Evolutionary conservation across 495 filamentous ascomycete genomes (phyloP).

Genomic region (Apodospora peruviana): DNA sequence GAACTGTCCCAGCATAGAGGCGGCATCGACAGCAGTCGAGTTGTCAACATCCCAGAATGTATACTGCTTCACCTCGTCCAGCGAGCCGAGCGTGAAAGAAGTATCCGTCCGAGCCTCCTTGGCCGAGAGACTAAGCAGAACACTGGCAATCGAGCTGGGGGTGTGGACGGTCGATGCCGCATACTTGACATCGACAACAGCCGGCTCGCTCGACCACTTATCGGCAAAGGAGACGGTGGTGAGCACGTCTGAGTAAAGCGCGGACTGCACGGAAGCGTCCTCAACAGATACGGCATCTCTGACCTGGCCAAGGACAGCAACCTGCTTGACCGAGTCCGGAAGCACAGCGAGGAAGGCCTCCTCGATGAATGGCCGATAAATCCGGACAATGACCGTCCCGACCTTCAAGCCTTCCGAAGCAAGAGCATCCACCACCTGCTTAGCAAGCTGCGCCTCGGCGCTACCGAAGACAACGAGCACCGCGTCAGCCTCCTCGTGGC

Average conservation of each 20-base stretch:
- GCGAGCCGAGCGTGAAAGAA: slow-evolving; percentile 31
- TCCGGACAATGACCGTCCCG: slow-evolving; percentile 82
- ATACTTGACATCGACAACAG: slow-evolving; percentile 82
- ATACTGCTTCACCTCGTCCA: slow-evolving; percentile 65
- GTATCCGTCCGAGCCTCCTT: slow-evolving; percentile 52
- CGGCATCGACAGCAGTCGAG: slow-evolving; percentile 59
- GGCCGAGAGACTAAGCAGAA: slow-evolving; percentile 58
- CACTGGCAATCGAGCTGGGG: slow-evolving; percentile 54
- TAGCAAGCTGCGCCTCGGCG: slow-evolving; percentile 76
- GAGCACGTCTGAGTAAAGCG: slow-evolving; percentile 84
- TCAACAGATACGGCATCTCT: slow-evolving; percentile 45
- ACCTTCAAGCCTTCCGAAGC: slow-evolving; percentile 66
- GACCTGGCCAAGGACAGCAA: slow-evolving; percentile 65
- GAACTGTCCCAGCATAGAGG: slow-evolving; percentile 61
- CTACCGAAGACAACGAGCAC: slow-evolving; percentile 91
- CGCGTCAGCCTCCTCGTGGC: slow-evolving; percentile 67
- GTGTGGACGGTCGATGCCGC: slow-evolving; percentile 74
- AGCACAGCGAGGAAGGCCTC: slow-evolving; percentile 81
- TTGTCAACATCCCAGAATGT: slow-evolving; percentile 89
- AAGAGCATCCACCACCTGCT: slow-evolving; percentile 72
- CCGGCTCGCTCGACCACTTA: slow-evolving; percentile 52
- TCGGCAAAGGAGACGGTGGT: slow-evolving; percentile 75
- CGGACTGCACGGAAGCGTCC: slow-evolving; percentile 69
- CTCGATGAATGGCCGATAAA: slow-evolving; percentile 93
- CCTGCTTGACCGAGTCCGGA: slow-evolving; percentile 64